These are phyloP conservation scores for Tolypocladium amazonense DNA, from an alignment of 2,329 filamentous ascomycete genomes.

Conservation along the genomic window DNA sequence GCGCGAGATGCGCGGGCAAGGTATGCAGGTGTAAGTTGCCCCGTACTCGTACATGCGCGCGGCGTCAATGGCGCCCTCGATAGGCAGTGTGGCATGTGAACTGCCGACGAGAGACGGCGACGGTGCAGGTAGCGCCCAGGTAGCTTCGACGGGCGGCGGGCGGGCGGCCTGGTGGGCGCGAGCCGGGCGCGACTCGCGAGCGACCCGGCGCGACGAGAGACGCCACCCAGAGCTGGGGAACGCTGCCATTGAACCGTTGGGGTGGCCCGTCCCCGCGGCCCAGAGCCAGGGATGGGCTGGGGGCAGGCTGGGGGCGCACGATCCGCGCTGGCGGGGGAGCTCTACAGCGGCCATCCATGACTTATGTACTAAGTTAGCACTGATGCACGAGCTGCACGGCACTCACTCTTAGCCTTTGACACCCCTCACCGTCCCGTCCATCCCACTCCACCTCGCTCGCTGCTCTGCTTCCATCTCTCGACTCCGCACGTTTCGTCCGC, in stretches of 20 bases:
- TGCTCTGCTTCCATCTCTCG: neutral
- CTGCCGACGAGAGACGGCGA: neutral
- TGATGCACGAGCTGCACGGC: neutral
- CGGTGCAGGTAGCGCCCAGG: neutral
- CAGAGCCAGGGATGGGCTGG: neutral
- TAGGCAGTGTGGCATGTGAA: neutral
- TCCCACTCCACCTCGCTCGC: slow-evolving; percentile 1
- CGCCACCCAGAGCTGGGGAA: neutral
- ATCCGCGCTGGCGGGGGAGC: neutral
- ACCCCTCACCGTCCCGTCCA: neutral
- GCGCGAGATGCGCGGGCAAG: neutral
- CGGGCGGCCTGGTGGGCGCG: neutral
- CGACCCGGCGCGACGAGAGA: neutral
- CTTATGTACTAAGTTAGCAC: neutral
- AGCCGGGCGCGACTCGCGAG: neutral
- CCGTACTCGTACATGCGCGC: neutral
- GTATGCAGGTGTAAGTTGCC: neutral
- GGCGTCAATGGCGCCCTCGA: neutral
- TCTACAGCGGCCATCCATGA: neutral
- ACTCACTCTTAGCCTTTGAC: neutral
- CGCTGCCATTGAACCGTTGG: neutral
- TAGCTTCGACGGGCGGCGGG: neutral
- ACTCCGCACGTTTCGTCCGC: slow-evolving; percentile 2
- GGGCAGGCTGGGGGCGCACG: neutral
- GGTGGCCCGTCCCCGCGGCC: neutral